Base-by-base conservation (phyloP, 139 green algal genomes). In the Chlorella sp. region DNA sequence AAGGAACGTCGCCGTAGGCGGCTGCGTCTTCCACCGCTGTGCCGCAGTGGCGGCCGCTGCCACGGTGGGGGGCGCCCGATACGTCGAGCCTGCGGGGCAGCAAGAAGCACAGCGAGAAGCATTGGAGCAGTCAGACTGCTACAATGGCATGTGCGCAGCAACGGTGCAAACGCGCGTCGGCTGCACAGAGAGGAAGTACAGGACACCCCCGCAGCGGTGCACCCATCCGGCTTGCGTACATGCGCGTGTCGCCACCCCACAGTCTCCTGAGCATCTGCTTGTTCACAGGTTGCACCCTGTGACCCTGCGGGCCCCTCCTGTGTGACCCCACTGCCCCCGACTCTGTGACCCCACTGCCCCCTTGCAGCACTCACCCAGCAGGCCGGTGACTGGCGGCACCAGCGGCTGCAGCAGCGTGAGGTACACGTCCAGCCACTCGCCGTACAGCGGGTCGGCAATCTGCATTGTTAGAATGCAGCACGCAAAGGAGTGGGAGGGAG, bases 371-470 rank as follows among this genome's bases (percentile, higher is more conserved):
- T 58, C 46, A 65, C 73, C 73, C 6, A 80, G 73, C n/a, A 80
- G n/a, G 73, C 73, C 73, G 32, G 7, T 16, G 7, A 41, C 30
- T 30, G 32, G 32, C 28, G 5, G 9, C 1, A 48, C 44, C 46
- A 67, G 73, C 24, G 73, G 73, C 32, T 24, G 6, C 4, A 62
- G 46, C 28, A 65, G 9, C 3, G 73, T 80, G 32, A 80, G 73
- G 75, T 68, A 69, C 54, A 68, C 75, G 40, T 68, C 75, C 51
- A 81, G 75, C 75, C 75, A 81, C 22, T 69, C 34, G 75, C 75
- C 75, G 9, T 48, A 68, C 44, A 43, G 32, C 22, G 51, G 26
- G 34, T 36, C 34, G 6, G 17, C n/a, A 20, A 81, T 0, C 75
- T 70, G 75, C 75, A 75, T 8, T 11, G 62, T 24, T 9, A 40